Base-by-base conservation (phyloP, 768 basidiomycete species). In the Pseudohyphozyma bogoriensis region DNA sequence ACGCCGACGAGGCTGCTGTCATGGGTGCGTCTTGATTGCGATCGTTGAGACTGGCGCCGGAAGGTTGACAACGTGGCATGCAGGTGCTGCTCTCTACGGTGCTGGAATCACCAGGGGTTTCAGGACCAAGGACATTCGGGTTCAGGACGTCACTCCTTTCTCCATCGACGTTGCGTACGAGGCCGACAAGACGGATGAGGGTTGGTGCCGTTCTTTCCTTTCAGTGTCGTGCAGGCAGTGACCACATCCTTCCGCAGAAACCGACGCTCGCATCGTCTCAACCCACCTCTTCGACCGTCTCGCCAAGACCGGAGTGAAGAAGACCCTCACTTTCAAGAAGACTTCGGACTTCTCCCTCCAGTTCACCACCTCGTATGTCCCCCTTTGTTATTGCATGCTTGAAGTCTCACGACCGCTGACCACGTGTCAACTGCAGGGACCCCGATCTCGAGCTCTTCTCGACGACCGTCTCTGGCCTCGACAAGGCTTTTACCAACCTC, bases 1-100 rank as follows among this genome's bases (percentile, higher is more conserved):
- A 99, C 72, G 85, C 93, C 0, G 95, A 97, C 72, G 95, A 99
- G 75, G 88, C 90, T 0, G 87, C 86, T 29, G 93, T 96, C 24
- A 81, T 99, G 46, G 90, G 86, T 79, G 72, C 26, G 46, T 12
- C 22, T 3, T 39, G 1, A 35, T 49, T 32, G 26, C n/a, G n/a
- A n/a, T n/a, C n/a, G n/a, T n/a, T n/a, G n/a, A n/a, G n/a, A n/a
- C n/a, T n/a, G n/a, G n/a, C n/a, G n/a, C n/a, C n/a, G n/a, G n/a
- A n/a, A n/a, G n/a, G n/a, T n/a, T n/a, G n/a, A n/a, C n/a, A 56
- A 32, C 31, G 5, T 56, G 54, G 68, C 57, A 7, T n/a, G 29
- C 55, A 78, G 83, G 85, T 45, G 91, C 93, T 28, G 93, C 87
- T 1, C 83, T 95, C 51, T 84, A 93, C 63, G 95, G 92, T 20